A percentile compares a stretch with the other conserved stretches of the same genome.
These are phyloP conservation scores for Penicillium sp. DNA, from an alignment of 2,329 filamentous ascomycete species.

Conservation along the genomic window DNA sequence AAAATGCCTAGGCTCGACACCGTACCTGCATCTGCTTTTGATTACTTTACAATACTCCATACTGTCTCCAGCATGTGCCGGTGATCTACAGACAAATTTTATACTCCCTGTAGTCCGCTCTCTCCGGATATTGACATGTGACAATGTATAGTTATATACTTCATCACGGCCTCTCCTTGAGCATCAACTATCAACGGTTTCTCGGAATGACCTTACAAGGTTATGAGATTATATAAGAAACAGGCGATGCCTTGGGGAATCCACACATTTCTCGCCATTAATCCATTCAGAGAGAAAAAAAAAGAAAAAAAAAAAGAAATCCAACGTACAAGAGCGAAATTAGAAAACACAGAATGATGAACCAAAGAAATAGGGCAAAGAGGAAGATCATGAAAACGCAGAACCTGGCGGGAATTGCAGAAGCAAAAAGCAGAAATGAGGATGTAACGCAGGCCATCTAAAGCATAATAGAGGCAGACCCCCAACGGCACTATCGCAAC, in stretches of 20 bases:
- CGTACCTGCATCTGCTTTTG: neutral
- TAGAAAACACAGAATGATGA: slow-evolving; percentile 16
- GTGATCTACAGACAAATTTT: no score
- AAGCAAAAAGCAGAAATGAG: slow-evolving; percentile 28
- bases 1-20: neutral
- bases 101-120: no score
- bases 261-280: slow-evolving; percentile 39
- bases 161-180: no score
- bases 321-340: slow-evolving; percentile 32
- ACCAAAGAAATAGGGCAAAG: slow-evolving; percentile 8
- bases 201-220: no score
- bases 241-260: slow-evolving; percentile 2
- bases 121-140: no score
- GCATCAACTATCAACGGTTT: no score
- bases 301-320: slow-evolving; percentile 27
- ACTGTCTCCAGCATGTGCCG: neutral
- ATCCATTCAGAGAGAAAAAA: slow-evolving; percentile 30
- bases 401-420: slow-evolving; percentile 31
- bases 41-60: neutral
- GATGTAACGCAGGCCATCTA: slow-evolving; percentile 35
- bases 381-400: slow-evolving; percentile 18
- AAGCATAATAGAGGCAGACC: slow-evolving; percentile 31
- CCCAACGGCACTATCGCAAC: slow-evolving; percentile 11
- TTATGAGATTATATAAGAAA: no score
- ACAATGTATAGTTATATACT: no score